Evolutionary conservation across 768 basidiomycete genomes (phyloP).

Genomic region (Nidularia sp.): DNA sequence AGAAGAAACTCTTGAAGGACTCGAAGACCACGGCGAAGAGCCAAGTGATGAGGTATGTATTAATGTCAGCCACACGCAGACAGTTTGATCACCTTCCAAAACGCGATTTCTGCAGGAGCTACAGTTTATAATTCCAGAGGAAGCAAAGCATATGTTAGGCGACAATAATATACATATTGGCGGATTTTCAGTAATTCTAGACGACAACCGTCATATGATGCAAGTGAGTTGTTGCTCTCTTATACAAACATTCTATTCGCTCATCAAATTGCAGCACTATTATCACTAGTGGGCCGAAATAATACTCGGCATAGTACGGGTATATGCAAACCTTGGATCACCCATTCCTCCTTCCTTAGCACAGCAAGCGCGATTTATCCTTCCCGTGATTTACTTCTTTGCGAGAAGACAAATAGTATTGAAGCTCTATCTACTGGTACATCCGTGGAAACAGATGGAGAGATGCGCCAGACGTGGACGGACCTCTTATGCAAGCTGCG

Average conservation of each 20-base stretch:
- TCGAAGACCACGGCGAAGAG: no score
- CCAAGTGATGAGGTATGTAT: neutral
- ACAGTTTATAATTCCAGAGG: constrained; percentile 15
- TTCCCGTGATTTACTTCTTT: constrained; percentile 11
- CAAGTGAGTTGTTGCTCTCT: constrained; percentile 8
- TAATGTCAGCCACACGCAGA: neutral
- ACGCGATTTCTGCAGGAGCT: constrained; percentile 12
- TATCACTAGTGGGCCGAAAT: constrained; percentile 24
- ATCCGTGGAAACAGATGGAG: neutral
- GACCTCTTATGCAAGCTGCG: neutral
- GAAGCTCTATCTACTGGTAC: neutral
- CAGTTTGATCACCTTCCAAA: no score
- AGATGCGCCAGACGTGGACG: neutral
- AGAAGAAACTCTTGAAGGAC: no score
- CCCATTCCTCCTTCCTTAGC: neutral
- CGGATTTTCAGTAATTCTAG: constrained; percentile 15
- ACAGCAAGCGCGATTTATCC: constrained; percentile 12
- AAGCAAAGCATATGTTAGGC: constrained; percentile 14
- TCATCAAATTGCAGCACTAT: constrained; percentile 8
- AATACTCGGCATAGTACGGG: constrained; percentile 16
- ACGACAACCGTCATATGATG: constrained; percentile 19
- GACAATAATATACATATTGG: constrained; percentile 10
- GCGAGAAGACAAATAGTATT: neutral
- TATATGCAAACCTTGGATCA: constrained; percentile 10
- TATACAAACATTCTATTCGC: neutral